Conservation (phyloP, 306 rosid genomes). For the Phaseolus lunatus region DNA sequence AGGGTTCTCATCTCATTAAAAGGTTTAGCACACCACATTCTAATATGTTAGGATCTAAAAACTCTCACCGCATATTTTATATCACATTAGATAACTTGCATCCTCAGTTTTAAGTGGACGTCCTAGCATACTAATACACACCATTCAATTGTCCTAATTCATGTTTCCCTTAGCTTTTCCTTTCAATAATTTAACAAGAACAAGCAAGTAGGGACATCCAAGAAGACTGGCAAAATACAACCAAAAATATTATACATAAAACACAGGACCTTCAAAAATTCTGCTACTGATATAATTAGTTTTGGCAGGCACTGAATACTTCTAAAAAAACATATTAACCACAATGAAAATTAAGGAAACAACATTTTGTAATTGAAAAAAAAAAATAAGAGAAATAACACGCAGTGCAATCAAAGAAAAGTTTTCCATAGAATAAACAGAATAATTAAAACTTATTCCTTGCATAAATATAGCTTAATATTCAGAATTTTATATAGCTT, state of each 20-base stretch:
- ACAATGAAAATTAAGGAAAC: conserved; percentile 13
- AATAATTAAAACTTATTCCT: neutral
- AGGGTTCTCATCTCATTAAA: neutral
- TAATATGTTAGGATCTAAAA: conserved; percentile 9
- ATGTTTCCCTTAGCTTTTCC: conserved; percentile 15
- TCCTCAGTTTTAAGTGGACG: neutral
- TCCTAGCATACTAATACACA: conserved; percentile 32
- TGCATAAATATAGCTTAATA: conserved; percentile 9
- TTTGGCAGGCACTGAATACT: neutral
- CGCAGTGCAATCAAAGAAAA: conserved; percentile 1
- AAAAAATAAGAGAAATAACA: conserved; percentile 1
- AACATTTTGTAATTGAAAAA: neutral
- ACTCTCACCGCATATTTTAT: neutral
- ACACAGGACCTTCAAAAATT: neutral
- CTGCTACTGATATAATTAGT: neutral
- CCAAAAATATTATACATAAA: neutral
- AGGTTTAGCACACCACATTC: neutral
- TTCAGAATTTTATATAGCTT: neutral
- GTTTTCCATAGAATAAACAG: neutral
- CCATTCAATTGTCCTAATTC: conserved; percentile 16
- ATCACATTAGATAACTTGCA: neutral
- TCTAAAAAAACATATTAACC: neutral
- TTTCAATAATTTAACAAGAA: conserved; percentile 24
- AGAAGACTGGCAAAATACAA: neutral
- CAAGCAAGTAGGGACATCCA: neutral